A percentile compares a stretch with the other conserved stretches of the same genome.
Conservation (phyloP, 1,284 basidiomycete species). For the Heterobasidion annosum region DNA sequence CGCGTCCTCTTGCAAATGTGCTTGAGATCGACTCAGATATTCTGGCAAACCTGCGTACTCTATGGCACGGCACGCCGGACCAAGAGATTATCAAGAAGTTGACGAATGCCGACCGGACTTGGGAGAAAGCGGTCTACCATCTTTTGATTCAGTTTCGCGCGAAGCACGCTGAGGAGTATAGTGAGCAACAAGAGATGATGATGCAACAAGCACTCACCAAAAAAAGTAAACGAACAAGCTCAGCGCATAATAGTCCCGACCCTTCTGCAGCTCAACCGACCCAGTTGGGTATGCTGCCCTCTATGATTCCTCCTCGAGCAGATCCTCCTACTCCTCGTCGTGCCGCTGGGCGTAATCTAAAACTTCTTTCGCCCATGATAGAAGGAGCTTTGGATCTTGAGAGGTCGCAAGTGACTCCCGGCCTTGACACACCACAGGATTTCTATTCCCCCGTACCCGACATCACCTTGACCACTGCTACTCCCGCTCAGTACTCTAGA, state of each 20-base stretch:
- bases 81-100: constrained; percentile 65
- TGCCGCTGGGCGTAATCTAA: neutral
- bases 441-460: constrained; percentile 6
- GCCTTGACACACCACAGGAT: constrained; percentile 9
- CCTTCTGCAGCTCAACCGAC: neutral
- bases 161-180: constrained; percentile 60
- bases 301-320: constrained; percentile 5
- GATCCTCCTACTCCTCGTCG: constrained; percentile 12
- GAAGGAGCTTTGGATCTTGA: neutral
- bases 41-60: constrained; percentile 81
- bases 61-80: constrained; percentile 79
- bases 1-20: constrained; percentile 49
- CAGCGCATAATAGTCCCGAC: constrained; percentile 1
- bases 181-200: constrained; percentile 41
- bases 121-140: constrained; percentile 93
- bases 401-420: neutral
- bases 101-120: constrained; percentile 58
- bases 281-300: neutral
- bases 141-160: constrained; percentile 74
- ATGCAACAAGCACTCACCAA: constrained; percentile 17
- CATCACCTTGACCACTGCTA: constrained; percentile 2
- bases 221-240: constrained; percentile 16
- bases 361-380: neutral
- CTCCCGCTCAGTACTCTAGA: constrained; percentile 1
- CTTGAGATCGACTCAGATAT: constrained; percentile 84